Evolutionary conservation across 2,329 filamentous ascomycete species (phyloP).

Genomic region (Domatiomyces globalis): DNA sequence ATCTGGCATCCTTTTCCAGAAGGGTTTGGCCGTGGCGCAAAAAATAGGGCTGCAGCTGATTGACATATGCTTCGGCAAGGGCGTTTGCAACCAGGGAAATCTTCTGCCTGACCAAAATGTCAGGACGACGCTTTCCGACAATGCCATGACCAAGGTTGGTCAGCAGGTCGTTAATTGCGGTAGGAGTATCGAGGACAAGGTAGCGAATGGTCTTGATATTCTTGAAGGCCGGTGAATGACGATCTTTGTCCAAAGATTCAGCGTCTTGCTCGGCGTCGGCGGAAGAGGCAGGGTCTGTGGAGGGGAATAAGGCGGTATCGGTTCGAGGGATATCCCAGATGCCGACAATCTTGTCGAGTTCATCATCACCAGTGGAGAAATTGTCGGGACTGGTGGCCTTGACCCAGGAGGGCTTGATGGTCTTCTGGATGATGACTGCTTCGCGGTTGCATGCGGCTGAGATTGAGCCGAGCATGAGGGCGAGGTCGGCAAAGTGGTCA

Average conservation of each 20-base stretch:
- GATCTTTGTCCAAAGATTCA: constrained; percentile 21
- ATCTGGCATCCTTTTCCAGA: constrained; percentile 46
- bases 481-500: constrained; percentile 64
- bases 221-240: constrained; percentile 39
- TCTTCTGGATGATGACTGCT: constrained; percentile 58
- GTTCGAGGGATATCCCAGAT: constrained; percentile 6
- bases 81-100: constrained; percentile 49
- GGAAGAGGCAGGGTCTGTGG: constrained; percentile 4
- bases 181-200: constrained; percentile 63
- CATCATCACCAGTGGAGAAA: constrained; percentile 26
- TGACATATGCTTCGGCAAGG: constrained; percentile 55
- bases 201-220: constrained; percentile 68
- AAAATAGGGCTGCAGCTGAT: constrained; percentile 45
- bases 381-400: constrained; percentile 31
- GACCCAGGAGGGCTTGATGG: constrained; percentile 51
- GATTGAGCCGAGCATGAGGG: constrained; percentile 61
- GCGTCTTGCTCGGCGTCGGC: constrained; percentile 14
- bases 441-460: constrained; percentile 73
- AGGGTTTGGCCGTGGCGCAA: constrained; percentile 26
- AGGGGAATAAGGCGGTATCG: constrained; percentile 1
- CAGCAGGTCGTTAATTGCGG: constrained; percentile 70
- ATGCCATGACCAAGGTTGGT: constrained; percentile 73
- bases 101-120: constrained; percentile 49
- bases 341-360: constrained; percentile 26
- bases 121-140: constrained; percentile 57